Base-by-base conservation (phyloP, 2,329 filamentous ascomycete genomes). In the Fonsecaea multimorphosa region DNA sequence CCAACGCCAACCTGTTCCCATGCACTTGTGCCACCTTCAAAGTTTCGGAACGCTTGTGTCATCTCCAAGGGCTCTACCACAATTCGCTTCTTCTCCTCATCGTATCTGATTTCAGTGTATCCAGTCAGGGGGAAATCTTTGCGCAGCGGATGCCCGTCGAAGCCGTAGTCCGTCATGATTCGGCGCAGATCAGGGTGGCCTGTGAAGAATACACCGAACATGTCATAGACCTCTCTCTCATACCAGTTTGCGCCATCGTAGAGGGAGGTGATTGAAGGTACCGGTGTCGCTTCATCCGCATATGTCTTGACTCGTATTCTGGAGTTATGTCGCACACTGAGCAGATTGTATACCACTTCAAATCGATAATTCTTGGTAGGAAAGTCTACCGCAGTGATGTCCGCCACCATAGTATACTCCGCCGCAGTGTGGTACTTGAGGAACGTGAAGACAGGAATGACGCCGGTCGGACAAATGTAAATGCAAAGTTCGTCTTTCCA, bases 61-160 rank as follows among this genome's bases (percentile, higher is more conserved):
- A 99, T 86, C 84, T 99, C 95, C 57, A 99, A 85, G 46, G 96
- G 95, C 85, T 99, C 96, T 34, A 96, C 94, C 67, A 99, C 94
- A 77, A 99, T 97, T 69, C 95, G 88, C 88, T 99, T 99, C 91
- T 97, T 99, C 86, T 99, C 96, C 82, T 99, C 95, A 73, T 99
- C 95, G 77, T 96, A 99, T 76, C 95, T 87, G 72, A 99, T 90
- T 83, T 99, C 96, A 36, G 95, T 99, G 84, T 99, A 99, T 55
- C 95, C 95, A 1, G 95, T 97, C 78, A 99, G 82, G 24, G 95
- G 95, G 83, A 99, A 99, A 78, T 99, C 95, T 84, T 99, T 99
- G 76, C 96, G 88, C 77, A 99, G 83, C 49, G 95, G 95, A 82
- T 99, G 95, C 60, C 95, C 95, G 79, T 99, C 96, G 76, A 99